Percentiles rank a stretch among this genome's conserved stretches.
Evolutionary conservation across 2,329 filamentous ascomycete genomes (phyloP).

Genomic region (Fusarium pininemorale): DNA sequence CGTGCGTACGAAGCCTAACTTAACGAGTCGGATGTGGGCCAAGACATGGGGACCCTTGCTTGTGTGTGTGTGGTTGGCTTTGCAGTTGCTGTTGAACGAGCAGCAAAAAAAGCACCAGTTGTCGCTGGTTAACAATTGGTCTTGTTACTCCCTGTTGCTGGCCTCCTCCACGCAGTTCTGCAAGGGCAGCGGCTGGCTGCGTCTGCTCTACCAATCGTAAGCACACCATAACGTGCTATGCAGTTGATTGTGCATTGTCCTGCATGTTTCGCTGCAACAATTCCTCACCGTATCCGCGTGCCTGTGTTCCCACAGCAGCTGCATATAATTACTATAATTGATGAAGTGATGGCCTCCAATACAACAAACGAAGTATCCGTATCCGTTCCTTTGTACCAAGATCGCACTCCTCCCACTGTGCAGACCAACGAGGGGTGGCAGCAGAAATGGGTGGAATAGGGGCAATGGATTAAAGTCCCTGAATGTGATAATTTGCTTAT

Average conservation of each 20-base stretch:
- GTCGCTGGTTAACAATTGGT: constrained; percentile 17
- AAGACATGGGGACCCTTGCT: constrained; percentile 19
- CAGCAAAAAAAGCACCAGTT: constrained; percentile 3
- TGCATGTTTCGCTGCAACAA: constrained; percentile 23
- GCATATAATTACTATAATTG: neutral
- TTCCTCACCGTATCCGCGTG: constrained; percentile 28
- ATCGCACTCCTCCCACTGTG: neutral
- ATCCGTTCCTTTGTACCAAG: neutral
- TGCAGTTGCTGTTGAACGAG: constrained; percentile 1
- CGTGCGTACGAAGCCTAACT: neutral
- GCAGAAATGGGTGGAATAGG: constrained; percentile 34
- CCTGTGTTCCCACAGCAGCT: constrained; percentile 23
- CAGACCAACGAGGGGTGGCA: constrained; percentile 12
- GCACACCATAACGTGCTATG: constrained; percentile 29
- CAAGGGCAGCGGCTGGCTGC: constrained; percentile 42
- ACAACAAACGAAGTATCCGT: constrained; percentile 2
- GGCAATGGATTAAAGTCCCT: constrained; percentile 27
- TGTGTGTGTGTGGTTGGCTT: constrained; percentile 2
- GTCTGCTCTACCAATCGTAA: constrained; percentile 39
- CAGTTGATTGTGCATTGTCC: constrained; percentile 27
- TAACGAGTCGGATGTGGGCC: neutral
- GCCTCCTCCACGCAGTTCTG: constrained; percentile 29
- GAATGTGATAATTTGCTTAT: constrained; percentile 27
- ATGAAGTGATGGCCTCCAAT: constrained; percentile 10
- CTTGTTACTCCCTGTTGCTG: constrained; percentile 11